phyloP scores from a whole-genome alignment of 2,329 filamentous ascomycete genomes.

The Colletotrichum plurivorum region DNA sequence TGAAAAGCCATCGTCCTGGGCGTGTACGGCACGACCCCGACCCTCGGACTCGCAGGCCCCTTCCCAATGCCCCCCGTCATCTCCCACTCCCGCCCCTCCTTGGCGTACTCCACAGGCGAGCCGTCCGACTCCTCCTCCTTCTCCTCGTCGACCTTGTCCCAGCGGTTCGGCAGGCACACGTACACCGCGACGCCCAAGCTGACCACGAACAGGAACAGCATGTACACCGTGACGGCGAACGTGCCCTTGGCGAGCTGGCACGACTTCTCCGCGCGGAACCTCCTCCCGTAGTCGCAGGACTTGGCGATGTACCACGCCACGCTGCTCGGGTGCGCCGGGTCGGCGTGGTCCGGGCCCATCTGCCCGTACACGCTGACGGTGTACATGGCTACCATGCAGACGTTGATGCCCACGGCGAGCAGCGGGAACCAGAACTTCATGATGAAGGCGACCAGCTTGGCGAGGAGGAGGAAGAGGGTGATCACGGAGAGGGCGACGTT shows the following conservation, averaged over 20 bases:
- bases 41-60: conserved; percentile 52
- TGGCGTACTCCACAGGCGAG: conserved; percentile 46
- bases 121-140: conserved; percentile 50
- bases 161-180: conserved; percentile 69
- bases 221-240: conserved; percentile 75
- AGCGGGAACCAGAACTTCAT: conserved; percentile 80
- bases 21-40: conserved; percentile 66
- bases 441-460: conserved; percentile 78
- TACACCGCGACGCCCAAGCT: conserved; percentile 73
- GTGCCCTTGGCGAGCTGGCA: conserved; percentile 78
- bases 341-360: conserved; percentile 79
- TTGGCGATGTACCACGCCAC: conserved; percentile 83
- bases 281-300: conserved; percentile 73
- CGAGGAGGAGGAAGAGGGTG: conserved; percentile 81
- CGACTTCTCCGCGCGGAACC: conserved; percentile 66
- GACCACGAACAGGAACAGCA: conserved; percentile 74
- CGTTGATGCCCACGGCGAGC: conserved; percentile 71
- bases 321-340: conserved; percentile 72
- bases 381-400: conserved; percentile 73
- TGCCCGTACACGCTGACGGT: conserved; percentile 78
- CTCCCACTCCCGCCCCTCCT: conserved; percentile 67
- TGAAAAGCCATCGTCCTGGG: conserved; percentile 79
- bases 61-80: conserved; percentile 68
- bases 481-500: conserved; percentile 84
- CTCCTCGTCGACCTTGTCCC: conserved; percentile 64